Evolutionary conservation across 2,329 filamentous ascomycete species (phyloP).

Genomic region (Macroventuria anomochaeta): DNA sequence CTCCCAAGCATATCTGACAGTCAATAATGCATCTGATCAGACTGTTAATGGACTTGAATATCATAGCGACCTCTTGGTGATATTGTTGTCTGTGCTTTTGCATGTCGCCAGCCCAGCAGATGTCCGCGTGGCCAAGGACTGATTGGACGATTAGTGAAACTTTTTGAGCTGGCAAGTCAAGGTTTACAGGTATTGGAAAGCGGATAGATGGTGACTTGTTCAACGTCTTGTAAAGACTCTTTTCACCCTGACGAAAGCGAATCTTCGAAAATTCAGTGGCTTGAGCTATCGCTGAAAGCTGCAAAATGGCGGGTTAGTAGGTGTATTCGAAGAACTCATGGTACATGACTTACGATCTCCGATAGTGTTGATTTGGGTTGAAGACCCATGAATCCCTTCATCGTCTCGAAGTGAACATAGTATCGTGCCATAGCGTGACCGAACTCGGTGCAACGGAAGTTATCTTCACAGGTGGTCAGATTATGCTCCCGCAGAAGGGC

Average conservation of each 20-base stretch:
- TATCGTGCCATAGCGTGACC: slow-evolving; percentile 84
- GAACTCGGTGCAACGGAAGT: slow-evolving; percentile 71
- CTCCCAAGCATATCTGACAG: slow-evolving; percentile 67
- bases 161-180: slow-evolving; percentile 74
- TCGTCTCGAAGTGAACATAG: slow-evolving; percentile 80
- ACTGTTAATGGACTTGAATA: slow-evolving; percentile 73
- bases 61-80: slow-evolving; percentile 64
- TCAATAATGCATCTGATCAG: slow-evolving; percentile 78
- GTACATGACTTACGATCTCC: slow-evolving; percentile 65
- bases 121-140: slow-evolving; percentile 71
- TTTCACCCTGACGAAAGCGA: slow-evolving; percentile 73
- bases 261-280: slow-evolving; percentile 76
- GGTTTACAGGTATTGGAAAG: slow-evolving; percentile 72
- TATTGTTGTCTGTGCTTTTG: slow-evolving; percentile 64
- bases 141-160: slow-evolving; percentile 79
- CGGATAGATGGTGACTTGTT: slow-evolving; percentile 73
- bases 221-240: slow-evolving; percentile 71
- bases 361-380: slow-evolving; percentile 66
- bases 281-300: slow-evolving; percentile 72
- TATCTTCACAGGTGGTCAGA: slow-evolving; percentile 59
- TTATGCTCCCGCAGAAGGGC: slow-evolving; percentile 65
- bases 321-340: background rate
- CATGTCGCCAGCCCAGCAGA: slow-evolving; percentile 59
- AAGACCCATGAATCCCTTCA: slow-evolving; percentile 72
- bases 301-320: slow-evolving; percentile 10